These are phyloP conservation scores for Trichoderma simmonsii DNA, from an alignment of 2,329 filamentous ascomycete species.

Conservation along the genomic window DNA sequence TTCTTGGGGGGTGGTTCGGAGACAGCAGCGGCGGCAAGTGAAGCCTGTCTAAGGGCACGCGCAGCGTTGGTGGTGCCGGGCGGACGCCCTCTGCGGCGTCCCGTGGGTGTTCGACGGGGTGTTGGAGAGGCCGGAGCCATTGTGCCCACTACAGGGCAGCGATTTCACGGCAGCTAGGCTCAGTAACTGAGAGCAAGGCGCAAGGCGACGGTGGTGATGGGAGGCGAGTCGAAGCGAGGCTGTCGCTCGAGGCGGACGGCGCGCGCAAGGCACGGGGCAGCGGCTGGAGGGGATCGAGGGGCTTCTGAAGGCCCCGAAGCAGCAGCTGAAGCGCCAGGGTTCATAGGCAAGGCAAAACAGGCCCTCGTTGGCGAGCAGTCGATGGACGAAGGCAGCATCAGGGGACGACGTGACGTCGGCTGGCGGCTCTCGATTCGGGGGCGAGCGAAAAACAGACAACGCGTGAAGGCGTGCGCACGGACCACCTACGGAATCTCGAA, in stretches of 20 bases:
- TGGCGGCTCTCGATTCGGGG: slow-evolving; percentile 28
- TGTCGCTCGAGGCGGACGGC: slow-evolving; percentile 20
- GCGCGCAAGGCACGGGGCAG: slow-evolving; percentile 32
- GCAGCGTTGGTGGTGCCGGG: slow-evolving; percentile 42
- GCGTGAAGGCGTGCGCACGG: slow-evolving; percentile 37
- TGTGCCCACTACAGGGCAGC: background rate
- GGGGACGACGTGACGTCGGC: slow-evolving; percentile 36
- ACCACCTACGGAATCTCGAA: slow-evolving; percentile 18
- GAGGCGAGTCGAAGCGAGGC: background rate
- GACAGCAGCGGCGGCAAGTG: slow-evolving; percentile 32
- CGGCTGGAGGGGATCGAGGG: slow-evolving; percentile 27
- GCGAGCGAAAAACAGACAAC: slow-evolving; percentile 40
- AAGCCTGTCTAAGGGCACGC: slow-evolving; percentile 38
- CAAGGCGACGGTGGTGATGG: slow-evolving; percentile 5
- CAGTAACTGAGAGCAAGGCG: background rate
- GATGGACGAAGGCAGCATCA: slow-evolving; percentile 31
- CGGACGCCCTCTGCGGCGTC: slow-evolving; percentile 47
- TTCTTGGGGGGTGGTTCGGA: slow-evolving; percentile 67
- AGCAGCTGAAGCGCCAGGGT: slow-evolving; percentile 18
- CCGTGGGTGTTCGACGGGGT: slow-evolving; percentile 41
- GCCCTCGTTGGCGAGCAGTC: slow-evolving; percentile 27
- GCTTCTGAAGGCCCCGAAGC: slow-evolving; percentile 25
- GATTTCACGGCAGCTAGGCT: background rate
- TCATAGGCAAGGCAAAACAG: slow-evolving; percentile 24
- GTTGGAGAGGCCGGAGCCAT: slow-evolving; percentile 38